Conservation (phyloP, 805 yeast genomes). For the Candida ulmi region DNA sequence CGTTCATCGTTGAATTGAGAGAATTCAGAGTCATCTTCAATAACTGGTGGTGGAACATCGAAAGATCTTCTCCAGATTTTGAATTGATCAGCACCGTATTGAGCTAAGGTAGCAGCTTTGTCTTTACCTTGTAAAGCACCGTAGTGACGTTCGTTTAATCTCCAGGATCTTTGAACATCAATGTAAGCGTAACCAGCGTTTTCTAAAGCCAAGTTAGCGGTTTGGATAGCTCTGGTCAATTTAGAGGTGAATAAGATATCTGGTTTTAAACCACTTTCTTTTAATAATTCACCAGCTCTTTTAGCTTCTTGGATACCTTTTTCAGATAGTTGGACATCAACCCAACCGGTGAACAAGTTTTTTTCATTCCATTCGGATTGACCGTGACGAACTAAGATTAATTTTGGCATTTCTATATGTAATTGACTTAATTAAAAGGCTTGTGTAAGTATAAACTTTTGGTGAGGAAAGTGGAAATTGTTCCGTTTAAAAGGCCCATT, state of each 20-base stretch:
- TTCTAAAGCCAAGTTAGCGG: slow-evolving; percentile 91
- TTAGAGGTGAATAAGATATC: slow-evolving; percentile 88
- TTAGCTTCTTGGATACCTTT: slow-evolving; percentile 86
- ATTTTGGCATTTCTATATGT: slow-evolving; percentile 43
- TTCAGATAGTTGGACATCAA: slow-evolving; percentile 81
- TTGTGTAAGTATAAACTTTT: no score
- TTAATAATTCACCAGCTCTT: slow-evolving; percentile 88
- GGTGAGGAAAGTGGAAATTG: neutral
- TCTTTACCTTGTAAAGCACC: slow-evolving; percentile 99
- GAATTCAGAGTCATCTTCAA: slow-evolving; percentile 71
- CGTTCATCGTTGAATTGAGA: slow-evolving; percentile 84
- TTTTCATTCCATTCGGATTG: slow-evolving; percentile 99
- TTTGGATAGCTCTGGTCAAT: slow-evolving; percentile 92
- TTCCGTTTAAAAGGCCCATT: neutral
- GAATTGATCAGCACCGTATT: slow-evolving; percentile 89
- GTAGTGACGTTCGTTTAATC: slow-evolving; percentile 98
- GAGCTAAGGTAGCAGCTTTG: slow-evolving; percentile 86
- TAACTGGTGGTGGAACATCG: slow-evolving; percentile 93
- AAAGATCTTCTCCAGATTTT: slow-evolving; percentile 96
- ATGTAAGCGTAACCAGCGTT: slow-evolving; percentile 85
- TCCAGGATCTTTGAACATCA: slow-evolving; percentile 93
- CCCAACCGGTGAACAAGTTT: slow-evolving; percentile 99
- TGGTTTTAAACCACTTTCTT: slow-evolving; percentile 79
- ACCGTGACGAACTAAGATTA: slow-evolving; percentile 96
- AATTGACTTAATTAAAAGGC: no score